phyloP scores from a whole-genome alignment of 2,329 filamentous ascomycete genomes.

The Alternaria sp. region DNA sequence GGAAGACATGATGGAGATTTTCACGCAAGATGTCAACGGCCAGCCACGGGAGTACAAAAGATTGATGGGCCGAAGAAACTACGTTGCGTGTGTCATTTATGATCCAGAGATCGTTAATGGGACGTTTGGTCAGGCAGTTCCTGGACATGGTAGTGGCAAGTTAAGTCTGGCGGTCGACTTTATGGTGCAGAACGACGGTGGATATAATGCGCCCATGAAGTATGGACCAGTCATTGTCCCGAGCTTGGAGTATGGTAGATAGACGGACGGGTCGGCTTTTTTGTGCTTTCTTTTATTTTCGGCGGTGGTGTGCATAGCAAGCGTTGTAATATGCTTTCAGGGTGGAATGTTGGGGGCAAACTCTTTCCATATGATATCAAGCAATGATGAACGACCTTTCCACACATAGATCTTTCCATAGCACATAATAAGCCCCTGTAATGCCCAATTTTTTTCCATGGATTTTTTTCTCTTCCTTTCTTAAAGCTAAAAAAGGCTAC shows the following conservation, averaged over 20 bases:
- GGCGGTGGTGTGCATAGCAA: constrained; percentile 36
- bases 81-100: constrained; percentile 91
- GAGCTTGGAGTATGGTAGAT: constrained; percentile 63
- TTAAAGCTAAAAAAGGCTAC: background rate
- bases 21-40: constrained; percentile 92
- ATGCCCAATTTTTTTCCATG: background rate
- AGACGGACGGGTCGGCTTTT: constrained; percentile 13
- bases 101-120: constrained; percentile 79
- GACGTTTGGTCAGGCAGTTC: constrained; percentile 51
- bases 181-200: constrained; percentile 91
- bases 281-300: constrained; percentile 19
- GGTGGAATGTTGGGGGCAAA: background rate
- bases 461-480: background rate
- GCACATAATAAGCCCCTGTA: background rate
- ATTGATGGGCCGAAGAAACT: constrained; percentile 92
- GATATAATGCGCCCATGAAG: constrained; percentile 84
- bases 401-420: background rate
- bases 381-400: background rate
- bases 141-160: constrained; percentile 55
- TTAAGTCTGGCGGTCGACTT: constrained; percentile 94
- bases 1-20: constrained; percentile 99
- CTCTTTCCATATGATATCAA: constrained; percentile 7
- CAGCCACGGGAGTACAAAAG: constrained; percentile 82
- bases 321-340: constrained; percentile 21
- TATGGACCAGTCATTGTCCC: constrained; percentile 97